Evolutionary conservation across 106 monocot genomes (phyloP).

Genomic region (Hemerocallis citrina): DNA sequence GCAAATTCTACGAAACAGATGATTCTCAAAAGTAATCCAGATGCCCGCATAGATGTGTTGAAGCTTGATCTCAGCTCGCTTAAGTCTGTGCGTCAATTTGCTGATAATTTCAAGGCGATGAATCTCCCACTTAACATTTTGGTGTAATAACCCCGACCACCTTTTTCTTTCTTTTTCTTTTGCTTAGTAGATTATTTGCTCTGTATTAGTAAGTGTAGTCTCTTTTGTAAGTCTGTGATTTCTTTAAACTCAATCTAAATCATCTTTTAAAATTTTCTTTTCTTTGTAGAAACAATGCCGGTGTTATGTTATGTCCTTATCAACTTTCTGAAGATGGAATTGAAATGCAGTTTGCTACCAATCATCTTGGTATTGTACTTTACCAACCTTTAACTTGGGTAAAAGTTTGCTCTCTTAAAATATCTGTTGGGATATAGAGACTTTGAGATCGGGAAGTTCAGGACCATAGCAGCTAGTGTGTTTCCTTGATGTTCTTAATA

Average conservation of each 20-base stretch:
- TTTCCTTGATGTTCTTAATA: no score
- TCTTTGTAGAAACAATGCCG: constrained; percentile 79
- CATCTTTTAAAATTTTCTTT: not conserved
- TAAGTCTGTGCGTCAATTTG: constrained; percentile 61
- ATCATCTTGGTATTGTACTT: constrained; percentile 50
- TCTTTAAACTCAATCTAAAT: not conserved
- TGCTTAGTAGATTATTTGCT: not conserved
- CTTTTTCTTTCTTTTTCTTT: not conserved
- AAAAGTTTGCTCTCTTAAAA: no score
- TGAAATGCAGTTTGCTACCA: constrained; percentile 92
- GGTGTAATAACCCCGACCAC: constrained; percentile 33
- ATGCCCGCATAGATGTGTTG: constrained; percentile 43
- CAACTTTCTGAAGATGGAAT: constrained; percentile 63
- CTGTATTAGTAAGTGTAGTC: no score
- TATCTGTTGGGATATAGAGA: no score
- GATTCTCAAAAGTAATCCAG: constrained; percentile 34
- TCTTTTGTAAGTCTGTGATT: not conserved
- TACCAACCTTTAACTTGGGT: not conserved
- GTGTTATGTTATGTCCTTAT: constrained; percentile 55
- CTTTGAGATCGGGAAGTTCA: no score
- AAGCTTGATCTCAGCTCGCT: constrained; percentile 83
- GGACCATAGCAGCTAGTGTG: no score
- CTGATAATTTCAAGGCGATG: constrained; percentile 35
- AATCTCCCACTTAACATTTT: constrained; percentile 71
- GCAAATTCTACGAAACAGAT: constrained; percentile 35